Evolutionary conservation across 2,329 filamentous ascomycete species (phyloP), one percentile per base, ranked within the genome.

Genomic region (Colletotrichum navitas): DNA sequence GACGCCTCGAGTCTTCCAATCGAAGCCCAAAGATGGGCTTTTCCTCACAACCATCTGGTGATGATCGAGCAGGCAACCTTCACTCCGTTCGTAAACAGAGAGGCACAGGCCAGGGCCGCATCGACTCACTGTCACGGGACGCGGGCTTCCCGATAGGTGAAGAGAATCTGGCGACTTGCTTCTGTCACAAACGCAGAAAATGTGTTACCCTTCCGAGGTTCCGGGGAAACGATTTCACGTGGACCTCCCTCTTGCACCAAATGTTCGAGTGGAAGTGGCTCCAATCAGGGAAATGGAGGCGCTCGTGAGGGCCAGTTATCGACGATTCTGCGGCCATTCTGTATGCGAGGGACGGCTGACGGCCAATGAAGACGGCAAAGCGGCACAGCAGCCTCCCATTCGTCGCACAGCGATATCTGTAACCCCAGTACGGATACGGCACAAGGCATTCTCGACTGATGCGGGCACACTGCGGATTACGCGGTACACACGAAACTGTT

Each of bases 341-440:
- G 65, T 69, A 63, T 59, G 69, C 36, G 59, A 72, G 39, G 51
- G 36, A 59, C 34, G 43, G 58, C 62, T 63, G 56, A 66, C 67
- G 41, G 52, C 70, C 70, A 72, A 72, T 72, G 43, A 59, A 51
- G 56, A 70, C 41, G 70, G 3, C 49, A 66, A 66, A 65, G 56
- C 34, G 62, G 67, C 56, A 63, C 61, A 59, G 62, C 49, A 59
- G 56, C 36, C 36, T 61, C 55, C 39, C 43, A 72, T 72, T 72
- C 58, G 70, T 71, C 43, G 34, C 67, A 72, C 61, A 54, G 26
- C 49, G 66, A 34, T 47, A 43, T 58, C 62, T 54, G 45, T 16
- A 26, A 41, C 34, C 60, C 66, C 61, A 43, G 56, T 41, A 43
- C 16, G 56, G 56, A 51, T 41, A 43, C 16, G 56, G 56, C 34